These are phyloP conservation scores for Cinchona pubescens DNA, from an alignment of 257 asterid species.

Conservation along the genomic window DNA sequence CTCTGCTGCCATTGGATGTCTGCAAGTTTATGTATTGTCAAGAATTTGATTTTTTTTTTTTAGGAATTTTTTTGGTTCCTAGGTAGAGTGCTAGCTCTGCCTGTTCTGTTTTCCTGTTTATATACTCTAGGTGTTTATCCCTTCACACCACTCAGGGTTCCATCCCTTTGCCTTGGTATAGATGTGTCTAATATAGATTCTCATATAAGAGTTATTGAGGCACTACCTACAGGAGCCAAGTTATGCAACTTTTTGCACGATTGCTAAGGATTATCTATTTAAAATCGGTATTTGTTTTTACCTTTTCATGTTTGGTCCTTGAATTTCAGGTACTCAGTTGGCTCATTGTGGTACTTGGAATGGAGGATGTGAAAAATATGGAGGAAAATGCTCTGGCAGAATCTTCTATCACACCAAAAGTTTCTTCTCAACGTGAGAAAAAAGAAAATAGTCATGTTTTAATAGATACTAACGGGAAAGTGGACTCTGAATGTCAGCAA, in stretches of 20 bases:
- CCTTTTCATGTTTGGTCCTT: conserved; percentile 9
- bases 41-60: no score
- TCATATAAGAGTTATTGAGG: neutral
- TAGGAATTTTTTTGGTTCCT: neutral
- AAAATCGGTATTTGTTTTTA: neutral
- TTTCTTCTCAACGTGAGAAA: conserved; percentile 35
- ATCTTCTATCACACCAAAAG: conserved; percentile 35
- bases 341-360: conserved; percentile 30
- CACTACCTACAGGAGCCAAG: neutral
- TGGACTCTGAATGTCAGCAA: conserved; percentile 18
- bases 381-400: conserved; percentile 38
- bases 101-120: neutral
- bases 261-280: neutral
- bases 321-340: conserved; percentile 23
- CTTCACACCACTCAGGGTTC: no score
- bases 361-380: conserved; percentile 57
- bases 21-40: neutral
- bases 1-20: neutral
- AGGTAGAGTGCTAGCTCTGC: neutral
- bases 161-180: neutral
- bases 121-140: neutral
- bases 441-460: conserved; percentile 32
- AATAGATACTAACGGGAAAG: conserved; percentile 30
- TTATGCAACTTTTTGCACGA: no score
- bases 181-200: neutral